phyloP scores from a whole-genome alignment of 495 filamentous ascomycete species.

The Lasiosphaeria miniovina region DNA sequence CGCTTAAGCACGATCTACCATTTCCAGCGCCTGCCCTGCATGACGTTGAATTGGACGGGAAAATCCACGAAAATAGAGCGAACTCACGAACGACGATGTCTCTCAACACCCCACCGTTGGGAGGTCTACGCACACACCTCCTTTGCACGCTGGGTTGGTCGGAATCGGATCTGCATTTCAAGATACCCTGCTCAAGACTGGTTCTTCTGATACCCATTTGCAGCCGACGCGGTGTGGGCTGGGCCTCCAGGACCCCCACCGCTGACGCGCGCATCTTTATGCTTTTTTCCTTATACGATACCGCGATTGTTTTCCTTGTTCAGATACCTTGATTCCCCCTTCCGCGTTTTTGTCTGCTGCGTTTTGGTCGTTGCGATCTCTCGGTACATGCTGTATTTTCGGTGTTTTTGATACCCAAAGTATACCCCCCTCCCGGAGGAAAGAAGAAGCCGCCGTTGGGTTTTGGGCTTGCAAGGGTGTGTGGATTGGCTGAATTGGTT shows the following conservation, averaged over 20 bases:
- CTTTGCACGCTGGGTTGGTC: conserved; percentile 41
- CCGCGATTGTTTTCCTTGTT: conserved; percentile 12
- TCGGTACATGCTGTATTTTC: conserved; percentile 21
- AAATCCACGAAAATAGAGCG: conserved; percentile 29
- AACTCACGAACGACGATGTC: conserved; percentile 21
- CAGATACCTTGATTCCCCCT: conserved; percentile 27
- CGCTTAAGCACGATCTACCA: conserved; percentile 36
- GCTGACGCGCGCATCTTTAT: not conserved
- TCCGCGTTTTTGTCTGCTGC: conserved; percentile 16
- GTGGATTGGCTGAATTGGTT: not conserved
- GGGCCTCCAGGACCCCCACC: not conserved
- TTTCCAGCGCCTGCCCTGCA: conserved; percentile 16
- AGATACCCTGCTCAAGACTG: conserved; percentile 52
- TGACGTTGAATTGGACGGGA: conserved; percentile 15
- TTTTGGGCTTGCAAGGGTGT: not conserved
- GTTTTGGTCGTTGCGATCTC: conserved; percentile 14
- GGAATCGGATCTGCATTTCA: conserved; percentile 55
- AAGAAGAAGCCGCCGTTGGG: conserved; percentile 1
- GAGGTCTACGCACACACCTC: conserved; percentile 28
- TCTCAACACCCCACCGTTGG: conserved; percentile 19
- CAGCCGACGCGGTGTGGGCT: conserved; percentile 4
- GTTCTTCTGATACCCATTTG: conserved; percentile 45
- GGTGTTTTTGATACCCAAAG: conserved; percentile 37
- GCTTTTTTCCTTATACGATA: conserved; percentile 12
- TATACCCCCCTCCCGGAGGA: conserved; percentile 18